phyloP scores from a whole-genome alignment of 495 filamentous ascomycete genomes.

The Thozetella sp. region DNA sequence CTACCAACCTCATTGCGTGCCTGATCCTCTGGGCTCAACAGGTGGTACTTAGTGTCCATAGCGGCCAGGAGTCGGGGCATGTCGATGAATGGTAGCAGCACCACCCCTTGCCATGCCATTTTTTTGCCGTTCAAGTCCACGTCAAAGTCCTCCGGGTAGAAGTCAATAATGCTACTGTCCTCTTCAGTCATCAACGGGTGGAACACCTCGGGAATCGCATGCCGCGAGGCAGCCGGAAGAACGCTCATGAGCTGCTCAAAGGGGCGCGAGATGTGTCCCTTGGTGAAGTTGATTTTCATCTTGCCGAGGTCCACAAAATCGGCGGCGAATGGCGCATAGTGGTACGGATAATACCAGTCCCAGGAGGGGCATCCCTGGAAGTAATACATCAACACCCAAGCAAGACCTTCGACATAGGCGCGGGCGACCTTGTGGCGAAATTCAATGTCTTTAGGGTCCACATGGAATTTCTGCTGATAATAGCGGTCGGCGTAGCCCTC shows the following conservation, averaged over 20 bases:
- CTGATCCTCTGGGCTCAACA: conserved; percentile 76
- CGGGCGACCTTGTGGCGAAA: conserved; percentile 93
- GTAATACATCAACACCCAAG: conserved; percentile 97
- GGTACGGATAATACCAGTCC: conserved; percentile 99
- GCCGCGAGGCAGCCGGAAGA: conserved; percentile 86
- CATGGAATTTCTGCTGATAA: conserved; percentile 96
- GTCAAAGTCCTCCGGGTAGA: conserved; percentile 93
- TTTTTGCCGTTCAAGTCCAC: conserved; percentile 98
- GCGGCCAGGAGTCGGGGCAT: conserved; percentile 83
- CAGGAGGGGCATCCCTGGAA: conserved; percentile 97
- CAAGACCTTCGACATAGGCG: conserved; percentile 93
- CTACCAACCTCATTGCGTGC: conserved; percentile 78
- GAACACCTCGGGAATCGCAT: conserved; percentile 86
- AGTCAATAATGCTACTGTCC: conserved; percentile 92
- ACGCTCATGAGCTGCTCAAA: conserved; percentile 99
- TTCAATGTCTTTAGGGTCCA: conserved; percentile 75
- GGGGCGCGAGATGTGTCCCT: conserved; percentile 83
- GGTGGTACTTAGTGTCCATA: conserved; percentile 79
- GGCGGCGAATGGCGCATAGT: conserved; percentile 96
- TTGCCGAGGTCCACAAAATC: conserved; percentile 87
- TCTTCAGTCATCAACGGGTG: conserved; percentile 84
- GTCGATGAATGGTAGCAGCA: conserved; percentile 93
- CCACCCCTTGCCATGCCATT: conserved; percentile 96
- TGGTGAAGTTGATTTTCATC: conserved; percentile 79
- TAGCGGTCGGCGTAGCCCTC: conserved; percentile 93